phyloP scores from a whole-genome alignment of 768 basidiomycete genomes.

The Amylocystis lapponica region DNA sequence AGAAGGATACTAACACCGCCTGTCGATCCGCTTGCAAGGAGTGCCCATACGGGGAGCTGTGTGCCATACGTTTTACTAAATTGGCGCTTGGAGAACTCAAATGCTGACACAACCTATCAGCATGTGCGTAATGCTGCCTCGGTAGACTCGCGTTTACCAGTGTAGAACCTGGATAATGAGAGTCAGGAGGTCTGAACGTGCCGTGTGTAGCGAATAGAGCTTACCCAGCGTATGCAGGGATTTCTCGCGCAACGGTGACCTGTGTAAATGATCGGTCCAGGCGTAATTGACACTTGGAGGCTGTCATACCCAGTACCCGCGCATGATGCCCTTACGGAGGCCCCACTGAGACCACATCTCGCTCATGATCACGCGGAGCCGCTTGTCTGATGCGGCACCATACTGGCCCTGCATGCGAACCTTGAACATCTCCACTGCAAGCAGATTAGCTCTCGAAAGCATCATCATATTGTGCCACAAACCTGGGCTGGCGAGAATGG shows the following conservation, averaged over 20 bases:
- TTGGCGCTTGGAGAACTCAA: conserved; percentile 82
- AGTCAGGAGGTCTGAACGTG: not conserved
- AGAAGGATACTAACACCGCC: conserved; percentile 56
- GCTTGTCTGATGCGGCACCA: conserved; percentile 73
- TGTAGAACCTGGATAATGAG: conserved; percentile 51
- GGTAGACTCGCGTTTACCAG: conserved; percentile 37
- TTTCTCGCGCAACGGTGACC: conserved; percentile 89
- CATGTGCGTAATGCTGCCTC: not conserved
- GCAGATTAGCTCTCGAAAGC: no score
- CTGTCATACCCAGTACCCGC: conserved; percentile 87
- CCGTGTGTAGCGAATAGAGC: conserved; percentile 11
- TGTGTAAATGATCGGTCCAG: conserved; percentile 24
- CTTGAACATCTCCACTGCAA: conserved; percentile 94
- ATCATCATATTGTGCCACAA: conserved; percentile 8
- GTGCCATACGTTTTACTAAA: conserved; percentile 60
- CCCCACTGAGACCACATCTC: conserved; percentile 92
- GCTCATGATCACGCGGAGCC: conserved; percentile 57
- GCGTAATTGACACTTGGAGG: not conserved
- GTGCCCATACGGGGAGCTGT: conserved; percentile 77
- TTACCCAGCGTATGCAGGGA: conserved; percentile 92
- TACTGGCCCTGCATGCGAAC: conserved; percentile 97
- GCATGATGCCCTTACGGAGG: conserved; percentile 84
- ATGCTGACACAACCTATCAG: conserved; percentile 40
- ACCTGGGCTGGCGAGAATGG: conserved; percentile 90
- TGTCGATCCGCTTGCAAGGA: conserved; percentile 76